Evolutionary conservation across 2,329 filamentous ascomycete species (phyloP), one percentile per base, ranked within the genome.

Genomic region (Cladobotryum mycophilum): DNA sequence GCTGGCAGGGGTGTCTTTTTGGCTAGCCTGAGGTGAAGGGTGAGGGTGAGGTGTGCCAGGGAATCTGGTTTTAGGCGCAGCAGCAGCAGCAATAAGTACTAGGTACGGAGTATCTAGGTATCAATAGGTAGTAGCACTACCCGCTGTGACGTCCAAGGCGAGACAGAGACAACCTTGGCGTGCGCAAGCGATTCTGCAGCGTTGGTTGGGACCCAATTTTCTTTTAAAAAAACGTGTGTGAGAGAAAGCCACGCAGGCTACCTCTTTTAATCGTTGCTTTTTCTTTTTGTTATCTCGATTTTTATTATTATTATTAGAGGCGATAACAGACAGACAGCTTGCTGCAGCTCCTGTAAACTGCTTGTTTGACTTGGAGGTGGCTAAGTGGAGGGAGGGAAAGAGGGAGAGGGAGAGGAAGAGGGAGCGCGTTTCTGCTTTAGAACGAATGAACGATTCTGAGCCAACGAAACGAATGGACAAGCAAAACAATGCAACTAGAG

Each of bases 281-380:
- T 52, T 30, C 33, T 52, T 34, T 41, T 40, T 41, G 33, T 35
- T 58, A 55, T 58, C 53, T 55, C 59, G 55, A 58, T 57, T 53
- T 47, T 40, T 20, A 20, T 20, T 30, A 30, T 20, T 30, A 30
- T 30, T 30, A 30, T 30, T 30, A 30, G 25, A 30, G 25, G 25
- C 25, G 25, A 30, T 30, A 30, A 30, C 25, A 7, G 20, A 20
- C 20, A 20, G 20, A 30, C 25, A 7, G 25, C 25, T 30, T 30
- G 25, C 25, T 30, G 25, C 25, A 30, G 20, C 25, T 30, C 25
- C 25, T 30, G 25, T 30, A 7, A 30, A 30, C 8, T 6, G 25
- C 8, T 30, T 30, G 25, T 30, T 30, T 30, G 6, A 30, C 25
- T 30, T 30, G 25, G 6, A 3, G 25, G 25, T 6, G 25, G 25